Evolutionary conservation across 2,329 filamentous ascomycete genomes (phyloP).

Genomic region (Septoria petroselini): DNA sequence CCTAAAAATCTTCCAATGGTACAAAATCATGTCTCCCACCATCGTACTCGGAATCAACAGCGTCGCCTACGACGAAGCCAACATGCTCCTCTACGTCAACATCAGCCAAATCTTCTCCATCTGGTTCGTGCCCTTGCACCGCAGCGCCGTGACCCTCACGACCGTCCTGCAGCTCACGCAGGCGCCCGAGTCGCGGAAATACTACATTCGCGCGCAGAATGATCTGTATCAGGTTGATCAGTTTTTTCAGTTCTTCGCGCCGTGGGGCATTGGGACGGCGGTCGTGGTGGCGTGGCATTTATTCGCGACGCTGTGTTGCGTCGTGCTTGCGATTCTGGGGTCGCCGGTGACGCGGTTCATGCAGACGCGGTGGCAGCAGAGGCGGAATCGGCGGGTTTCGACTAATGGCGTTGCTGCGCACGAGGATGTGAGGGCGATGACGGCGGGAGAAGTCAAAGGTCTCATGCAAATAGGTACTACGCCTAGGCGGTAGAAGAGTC

Average conservation of each 20-base stretch:
- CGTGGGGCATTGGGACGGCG: constrained; percentile 48
- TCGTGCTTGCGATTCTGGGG: constrained; percentile 54
- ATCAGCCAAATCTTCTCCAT: constrained; percentile 73
- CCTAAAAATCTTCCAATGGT: constrained; percentile 67
- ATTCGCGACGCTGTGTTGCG: constrained; percentile 60
- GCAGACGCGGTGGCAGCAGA: constrained; percentile 12
- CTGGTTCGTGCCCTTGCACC: constrained; percentile 74
- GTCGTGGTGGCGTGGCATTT: constrained; percentile 63
- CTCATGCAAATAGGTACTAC: background rate
- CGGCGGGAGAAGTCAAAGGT: constrained; percentile 2
- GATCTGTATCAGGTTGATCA: constrained; percentile 79
- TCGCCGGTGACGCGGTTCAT: constrained; percentile 46
- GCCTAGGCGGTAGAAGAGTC: background rate
- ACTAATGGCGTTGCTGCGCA: constrained; percentile 11
- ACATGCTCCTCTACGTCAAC: constrained; percentile 67
- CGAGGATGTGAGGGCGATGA: background rate
- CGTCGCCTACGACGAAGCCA: constrained; percentile 66
- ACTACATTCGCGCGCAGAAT: constrained; percentile 73
- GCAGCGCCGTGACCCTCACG: constrained; percentile 46
- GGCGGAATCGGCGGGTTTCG: constrained; percentile 4
- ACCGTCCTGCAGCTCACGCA: constrained; percentile 34
- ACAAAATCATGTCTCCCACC: constrained; percentile 74
- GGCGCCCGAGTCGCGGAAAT: constrained; percentile 43
- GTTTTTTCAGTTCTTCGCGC: constrained; percentile 67
- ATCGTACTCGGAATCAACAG: constrained; percentile 66